phyloP scores from a whole-genome alignment of 495 filamentous ascomycete species.

The Ascodesmis nigricans region DNA sequence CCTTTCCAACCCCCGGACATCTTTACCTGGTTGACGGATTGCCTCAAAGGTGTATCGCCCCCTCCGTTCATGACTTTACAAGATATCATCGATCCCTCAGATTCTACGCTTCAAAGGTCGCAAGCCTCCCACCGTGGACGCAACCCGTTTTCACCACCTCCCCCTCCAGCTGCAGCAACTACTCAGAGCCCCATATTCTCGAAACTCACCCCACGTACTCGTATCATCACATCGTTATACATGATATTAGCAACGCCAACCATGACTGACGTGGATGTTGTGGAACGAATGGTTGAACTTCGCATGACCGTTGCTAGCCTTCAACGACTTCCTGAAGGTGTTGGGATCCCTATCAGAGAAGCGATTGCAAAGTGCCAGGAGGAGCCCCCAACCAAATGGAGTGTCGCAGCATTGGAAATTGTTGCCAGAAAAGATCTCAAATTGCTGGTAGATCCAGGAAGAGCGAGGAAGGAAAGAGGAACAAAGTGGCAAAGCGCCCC shows the following conservation, averaged over 20 bases:
- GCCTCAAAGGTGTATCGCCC: conserved; percentile 29
- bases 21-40: conserved; percentile 41
- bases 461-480: conserved; percentile 18
- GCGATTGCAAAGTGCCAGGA: conserved; percentile 63
- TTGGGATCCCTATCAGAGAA: conserved; percentile 58
- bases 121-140: conserved; percentile 19
- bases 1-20: conserved; percentile 44
- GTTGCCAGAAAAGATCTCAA: conserved; percentile 65
- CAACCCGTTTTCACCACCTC: conserved; percentile 20
- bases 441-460: conserved; percentile 37
- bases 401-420: conserved; percentile 41
- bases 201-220: conserved; percentile 39
- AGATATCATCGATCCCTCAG: conserved; percentile 30
- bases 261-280: conserved; percentile 27
- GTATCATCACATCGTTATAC: conserved; percentile 38
- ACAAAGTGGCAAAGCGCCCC: conserved; percentile 24
- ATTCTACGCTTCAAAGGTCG: conserved; percentile 23
- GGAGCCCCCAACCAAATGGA: conserved; percentile 58
- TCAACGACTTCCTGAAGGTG: conserved; percentile 65
- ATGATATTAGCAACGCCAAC: conserved; percentile 19
- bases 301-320: conserved; percentile 36
- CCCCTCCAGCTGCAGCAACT: conserved; percentile 12
- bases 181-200: conserved; percentile 18
- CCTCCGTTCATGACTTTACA: conserved; percentile 38
- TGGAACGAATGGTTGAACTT: conserved; percentile 38